A percentile compares a stretch with the other conserved stretches of the same genome.
phyloP scores from a whole-genome alignment of 257 asterid genomes.

The Nicotiana tomentosiformis region DNA sequence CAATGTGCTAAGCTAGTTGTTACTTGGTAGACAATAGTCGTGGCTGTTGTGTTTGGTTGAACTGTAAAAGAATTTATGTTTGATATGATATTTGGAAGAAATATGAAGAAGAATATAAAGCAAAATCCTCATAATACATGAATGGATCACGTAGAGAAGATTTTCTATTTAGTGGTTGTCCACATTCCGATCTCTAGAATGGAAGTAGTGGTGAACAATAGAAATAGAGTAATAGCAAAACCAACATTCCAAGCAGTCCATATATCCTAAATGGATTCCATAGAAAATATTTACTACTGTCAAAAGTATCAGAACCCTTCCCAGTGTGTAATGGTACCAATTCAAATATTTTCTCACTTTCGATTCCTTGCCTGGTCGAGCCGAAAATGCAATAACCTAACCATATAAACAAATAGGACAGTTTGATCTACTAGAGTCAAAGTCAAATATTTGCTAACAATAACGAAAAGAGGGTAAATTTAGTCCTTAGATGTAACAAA shows the following conservation, averaged over 20 bases:
- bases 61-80: neutral
- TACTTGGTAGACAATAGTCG: no score
- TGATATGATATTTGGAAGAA: neutral
- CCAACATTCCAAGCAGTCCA: slow-evolving; percentile 73
- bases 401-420: neutral
- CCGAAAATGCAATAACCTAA: slow-evolving; percentile 67
- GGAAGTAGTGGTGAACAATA: slow-evolving; percentile 33
- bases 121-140: neutral
- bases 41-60: neutral
- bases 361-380: slow-evolving; percentile 59
- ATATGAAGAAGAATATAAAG: neutral
- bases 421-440: no score
- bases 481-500: slow-evolving; percentile 11
- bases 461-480: no score
- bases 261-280: slow-evolving; percentile 52
- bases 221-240: slow-evolving; percentile 46
- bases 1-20: no score
- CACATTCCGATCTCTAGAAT: slow-evolving; percentile 54
- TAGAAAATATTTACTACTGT: slow-evolving; percentile 68
- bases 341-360: slow-evolving; percentile 79
- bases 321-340: slow-evolving; percentile 68
- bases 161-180: slow-evolving; percentile 13
- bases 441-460: no score
- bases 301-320: slow-evolving; percentile 51
- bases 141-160: neutral